Evolutionary conservation across 73 alveolate species (phyloP).

Genomic region (Symbiodinium pilosum): DNA sequence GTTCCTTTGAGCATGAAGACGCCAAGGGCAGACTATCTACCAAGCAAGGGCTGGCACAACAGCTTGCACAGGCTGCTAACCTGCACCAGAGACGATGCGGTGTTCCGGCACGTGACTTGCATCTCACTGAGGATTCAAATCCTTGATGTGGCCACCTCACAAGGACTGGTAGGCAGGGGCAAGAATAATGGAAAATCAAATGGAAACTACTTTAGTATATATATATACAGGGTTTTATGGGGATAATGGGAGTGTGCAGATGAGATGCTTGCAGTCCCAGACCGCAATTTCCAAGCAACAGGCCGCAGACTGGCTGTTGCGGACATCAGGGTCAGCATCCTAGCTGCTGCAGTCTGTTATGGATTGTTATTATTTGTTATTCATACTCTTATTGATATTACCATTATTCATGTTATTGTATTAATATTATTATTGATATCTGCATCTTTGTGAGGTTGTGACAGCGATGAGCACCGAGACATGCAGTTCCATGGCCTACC

Average conservation of each 20-base stretch:
- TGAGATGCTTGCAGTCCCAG: neutral
- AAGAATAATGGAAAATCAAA: neutral
- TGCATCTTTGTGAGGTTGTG: neutral
- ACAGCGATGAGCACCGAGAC: slow-evolving; percentile 76
- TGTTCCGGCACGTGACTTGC: neutral
- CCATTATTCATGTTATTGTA: neutral
- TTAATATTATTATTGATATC: neutral
- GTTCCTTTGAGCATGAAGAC: slow-evolving; percentile 60
- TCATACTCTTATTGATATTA: no score
- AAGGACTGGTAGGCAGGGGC: slow-evolving; percentile 7
- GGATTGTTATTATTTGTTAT: no score
- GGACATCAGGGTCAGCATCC: slow-evolving; percentile 25
- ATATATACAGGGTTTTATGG: no score
- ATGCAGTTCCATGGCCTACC: slow-evolving; percentile 49
- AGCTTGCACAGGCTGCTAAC: slow-evolving; percentile 39
- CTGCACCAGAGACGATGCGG: neutral
- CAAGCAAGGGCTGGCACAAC: slow-evolving; percentile 53
- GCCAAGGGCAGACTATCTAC: slow-evolving; percentile 36
- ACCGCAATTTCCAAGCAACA: neutral
- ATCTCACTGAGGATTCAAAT: slow-evolving; percentile 13
- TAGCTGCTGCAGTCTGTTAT: neutral
- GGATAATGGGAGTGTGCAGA: no score
- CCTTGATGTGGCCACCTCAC: slow-evolving; percentile 5
- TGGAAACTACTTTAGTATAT: no score
- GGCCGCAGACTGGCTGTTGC: slow-evolving; percentile 37